Conservation (phyloP, 2,329 filamentous ascomycete genomes). For the Colletotrichum sp. region DNA sequence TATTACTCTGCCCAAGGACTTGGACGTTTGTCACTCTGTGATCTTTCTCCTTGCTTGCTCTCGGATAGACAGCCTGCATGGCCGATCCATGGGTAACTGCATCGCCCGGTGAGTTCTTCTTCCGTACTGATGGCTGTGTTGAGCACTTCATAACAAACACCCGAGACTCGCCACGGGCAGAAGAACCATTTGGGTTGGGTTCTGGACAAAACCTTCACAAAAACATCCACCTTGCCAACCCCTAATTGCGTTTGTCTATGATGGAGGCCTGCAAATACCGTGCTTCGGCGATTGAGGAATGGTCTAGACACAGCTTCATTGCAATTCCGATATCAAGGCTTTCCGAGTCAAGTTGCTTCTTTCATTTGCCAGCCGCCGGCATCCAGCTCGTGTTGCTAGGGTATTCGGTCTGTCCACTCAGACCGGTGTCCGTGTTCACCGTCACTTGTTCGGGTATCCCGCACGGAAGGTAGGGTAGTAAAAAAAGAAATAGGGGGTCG, state of each 20-base stretch:
- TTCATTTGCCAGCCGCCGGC: background rate
- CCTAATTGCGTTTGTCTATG: background rate
- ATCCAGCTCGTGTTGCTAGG: background rate
- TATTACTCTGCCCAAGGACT: background rate
- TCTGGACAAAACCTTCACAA: background rate
- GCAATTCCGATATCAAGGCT: background rate
- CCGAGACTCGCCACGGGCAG: background rate
- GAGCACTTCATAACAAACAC: background rate
- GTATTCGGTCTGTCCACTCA: background rate
- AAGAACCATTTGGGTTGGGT: background rate
- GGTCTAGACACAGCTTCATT: background rate
- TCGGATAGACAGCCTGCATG: background rate
- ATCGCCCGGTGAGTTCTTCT: background rate
- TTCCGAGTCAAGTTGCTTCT: background rate
- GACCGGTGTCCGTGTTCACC: background rate
- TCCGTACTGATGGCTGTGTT: background rate
- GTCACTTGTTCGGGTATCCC: background rate
- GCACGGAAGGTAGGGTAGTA: background rate
- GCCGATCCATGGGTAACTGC: background rate
- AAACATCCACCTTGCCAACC: background rate
- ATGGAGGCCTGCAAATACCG: background rate
- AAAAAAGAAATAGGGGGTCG: background rate
- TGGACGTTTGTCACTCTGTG: background rate
- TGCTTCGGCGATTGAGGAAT: background rate
- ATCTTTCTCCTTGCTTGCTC: background rate